Conservation (phyloP, 2,329 filamentous ascomycete species). For the Cladosporium oxysporum region DNA sequence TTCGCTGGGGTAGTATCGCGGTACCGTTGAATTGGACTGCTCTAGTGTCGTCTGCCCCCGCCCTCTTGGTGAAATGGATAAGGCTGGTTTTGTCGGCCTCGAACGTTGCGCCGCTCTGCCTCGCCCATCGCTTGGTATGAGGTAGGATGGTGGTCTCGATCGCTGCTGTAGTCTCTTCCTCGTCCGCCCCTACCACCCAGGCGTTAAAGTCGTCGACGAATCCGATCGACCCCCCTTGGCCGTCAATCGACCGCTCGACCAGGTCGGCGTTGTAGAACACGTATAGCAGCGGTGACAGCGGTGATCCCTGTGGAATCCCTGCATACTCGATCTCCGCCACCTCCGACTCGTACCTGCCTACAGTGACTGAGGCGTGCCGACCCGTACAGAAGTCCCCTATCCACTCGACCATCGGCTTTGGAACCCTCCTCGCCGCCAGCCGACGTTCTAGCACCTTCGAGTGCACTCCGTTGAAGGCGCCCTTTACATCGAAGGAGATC, state of each 20-base stretch:
- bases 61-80: neutral
- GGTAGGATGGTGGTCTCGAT: neutral
- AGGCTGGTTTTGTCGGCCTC: conserved; percentile 6
- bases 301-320: no score
- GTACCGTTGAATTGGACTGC: neutral
- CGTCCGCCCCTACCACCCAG: neutral
- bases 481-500: no score
- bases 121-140: neutral
- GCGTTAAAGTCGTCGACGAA: conserved; percentile 16
- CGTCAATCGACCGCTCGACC: conserved; percentile 8
- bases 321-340: neutral
- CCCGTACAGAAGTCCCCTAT: no score
- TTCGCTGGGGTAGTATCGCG: neutral
- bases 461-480: no score
- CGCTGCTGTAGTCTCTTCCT: neutral
- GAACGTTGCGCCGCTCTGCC: conserved; percentile 2
- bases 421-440: no score
- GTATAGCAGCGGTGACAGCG: conserved; percentile 39
- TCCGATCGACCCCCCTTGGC: conserved; percentile 24
- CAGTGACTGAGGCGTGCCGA: no score
- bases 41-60: neutral
- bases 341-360: neutral
- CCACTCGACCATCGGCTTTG: no score
- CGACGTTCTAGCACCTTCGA: no score
- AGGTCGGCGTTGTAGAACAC: conserved; percentile 36